phyloP scores from a whole-genome alignment of 2,329 filamentous ascomycete genomes.

The Calycina herbarum region DNA sequence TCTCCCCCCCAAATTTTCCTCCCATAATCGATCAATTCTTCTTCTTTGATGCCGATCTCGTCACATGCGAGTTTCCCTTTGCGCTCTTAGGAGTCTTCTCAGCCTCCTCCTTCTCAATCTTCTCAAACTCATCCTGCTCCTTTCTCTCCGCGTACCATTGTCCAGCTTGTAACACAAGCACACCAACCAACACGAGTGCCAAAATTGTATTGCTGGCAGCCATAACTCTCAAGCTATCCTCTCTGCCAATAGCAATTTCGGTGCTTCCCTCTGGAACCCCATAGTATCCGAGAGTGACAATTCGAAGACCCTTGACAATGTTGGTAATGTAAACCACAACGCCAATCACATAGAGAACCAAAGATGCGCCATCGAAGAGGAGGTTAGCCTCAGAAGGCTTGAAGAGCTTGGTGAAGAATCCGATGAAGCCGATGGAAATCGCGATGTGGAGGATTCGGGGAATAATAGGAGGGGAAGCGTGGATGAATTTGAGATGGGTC shows the following conservation, averaged over 20 bases:
- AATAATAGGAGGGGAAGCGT: constrained; percentile 89
- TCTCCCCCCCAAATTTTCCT: background rate
- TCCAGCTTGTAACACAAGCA: constrained; percentile 89
- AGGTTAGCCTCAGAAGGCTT: constrained; percentile 90
- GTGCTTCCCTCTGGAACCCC: constrained; percentile 44
- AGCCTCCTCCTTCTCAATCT: constrained; percentile 56
- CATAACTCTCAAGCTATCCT: constrained; percentile 88
- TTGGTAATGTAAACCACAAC: constrained; percentile 93
- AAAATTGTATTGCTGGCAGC: constrained; percentile 95
- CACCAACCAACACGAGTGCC: constrained; percentile 86
- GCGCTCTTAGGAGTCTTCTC: constrained; percentile 47
- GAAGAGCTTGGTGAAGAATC: constrained; percentile 94
- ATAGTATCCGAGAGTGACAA: constrained; percentile 68
- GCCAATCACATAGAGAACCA: constrained; percentile 78
- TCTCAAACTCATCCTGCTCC: constrained; percentile 76
- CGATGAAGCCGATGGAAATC: constrained; percentile 80
- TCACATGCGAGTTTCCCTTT: constrained; percentile 33
- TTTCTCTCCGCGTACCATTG: constrained; percentile 99
- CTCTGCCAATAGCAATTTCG: constrained; percentile 71
- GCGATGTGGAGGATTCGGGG: constrained; percentile 92
- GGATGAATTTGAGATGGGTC: constrained; percentile 84
- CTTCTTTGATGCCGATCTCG: constrained; percentile 39
- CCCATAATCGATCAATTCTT: constrained; percentile 32
- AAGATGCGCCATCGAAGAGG: constrained; percentile 79
- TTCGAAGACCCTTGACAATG: constrained; percentile 89